Percentiles rank a stretch among this genome's conserved stretches.
Evolutionary conservation across 1,284 basidiomycete genomes (phyloP).

Genomic region (Amylostereum areolatum): DNA sequence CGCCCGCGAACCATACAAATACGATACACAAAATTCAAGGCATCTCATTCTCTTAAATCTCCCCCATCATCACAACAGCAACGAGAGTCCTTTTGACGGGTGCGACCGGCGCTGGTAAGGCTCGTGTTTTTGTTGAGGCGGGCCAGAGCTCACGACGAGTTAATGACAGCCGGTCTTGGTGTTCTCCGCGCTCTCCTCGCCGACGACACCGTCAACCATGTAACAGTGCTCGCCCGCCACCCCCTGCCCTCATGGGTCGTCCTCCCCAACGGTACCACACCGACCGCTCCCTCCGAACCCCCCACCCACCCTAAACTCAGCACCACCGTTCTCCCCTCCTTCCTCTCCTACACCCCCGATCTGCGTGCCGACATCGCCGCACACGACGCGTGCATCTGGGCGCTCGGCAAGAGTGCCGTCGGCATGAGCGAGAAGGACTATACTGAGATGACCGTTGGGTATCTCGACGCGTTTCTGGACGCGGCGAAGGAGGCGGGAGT

Average conservation of each 20-base stretch:
- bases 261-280: slow-evolving; percentile 8
- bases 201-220: slow-evolving; percentile 24
- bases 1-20: no score
- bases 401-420: slow-evolving; percentile 23
- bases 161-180: slow-evolving; percentile 28
- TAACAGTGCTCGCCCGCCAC: slow-evolving; percentile 22
- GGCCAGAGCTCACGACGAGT: neutral
- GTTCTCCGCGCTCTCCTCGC: slow-evolving; percentile 30
- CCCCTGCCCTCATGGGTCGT: slow-evolving; percentile 12
- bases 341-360: slow-evolving; percentile 28
- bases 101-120: no score
- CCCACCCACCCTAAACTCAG: slow-evolving; percentile 25
- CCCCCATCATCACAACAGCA: no score
- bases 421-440: slow-evolving; percentile 31
- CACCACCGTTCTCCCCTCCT: slow-evolving; percentile 28
- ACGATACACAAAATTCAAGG: no score
- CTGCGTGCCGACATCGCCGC: no score
- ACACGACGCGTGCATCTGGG: slow-evolving; percentile 34
- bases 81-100: neutral
- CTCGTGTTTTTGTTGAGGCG: neutral
- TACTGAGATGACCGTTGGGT: slow-evolving; percentile 29
- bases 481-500: slow-evolving; percentile 25
- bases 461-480: slow-evolving; percentile 22
- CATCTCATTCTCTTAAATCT: no score
- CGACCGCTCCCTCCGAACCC: slow-evolving; percentile 19